Conservation (phyloP, 257 asterid genomes). For the Paraleonurus japonicus region DNA sequence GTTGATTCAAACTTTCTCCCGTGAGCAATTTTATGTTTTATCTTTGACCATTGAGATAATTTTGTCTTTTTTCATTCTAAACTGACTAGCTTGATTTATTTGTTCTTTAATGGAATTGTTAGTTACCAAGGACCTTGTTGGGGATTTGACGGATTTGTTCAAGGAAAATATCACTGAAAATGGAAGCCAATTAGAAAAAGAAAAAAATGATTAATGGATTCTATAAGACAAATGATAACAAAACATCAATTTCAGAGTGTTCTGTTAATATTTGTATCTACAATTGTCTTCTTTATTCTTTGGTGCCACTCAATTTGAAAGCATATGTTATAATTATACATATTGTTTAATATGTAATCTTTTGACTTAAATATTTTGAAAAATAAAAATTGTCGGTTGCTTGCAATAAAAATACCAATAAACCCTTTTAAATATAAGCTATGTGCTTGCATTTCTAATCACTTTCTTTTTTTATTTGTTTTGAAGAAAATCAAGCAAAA, state of each 20-base stretch:
- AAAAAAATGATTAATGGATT: not conserved
- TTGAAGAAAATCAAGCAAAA: slow-evolving; percentile 8
- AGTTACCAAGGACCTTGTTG: not conserved
- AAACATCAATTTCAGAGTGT: not conserved
- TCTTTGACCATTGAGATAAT: not conserved
- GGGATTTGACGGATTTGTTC: not conserved
- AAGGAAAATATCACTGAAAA: not conserved
- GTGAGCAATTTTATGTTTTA: slow-evolving; percentile 46
- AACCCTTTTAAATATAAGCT: not conserved
- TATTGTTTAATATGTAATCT: not conserved
- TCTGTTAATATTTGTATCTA: too few species aligned
- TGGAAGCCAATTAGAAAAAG: not conserved
- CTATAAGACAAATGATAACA: not conserved
- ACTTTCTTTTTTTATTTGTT: not conserved
- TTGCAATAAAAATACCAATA: not conserved
- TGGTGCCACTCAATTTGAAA: not conserved
- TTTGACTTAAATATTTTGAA: not conserved
- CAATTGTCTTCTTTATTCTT: too few species aligned
- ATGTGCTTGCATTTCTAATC: not conserved
- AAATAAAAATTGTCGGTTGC: not conserved
- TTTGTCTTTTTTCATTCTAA: not conserved
- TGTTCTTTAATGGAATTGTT: not conserved
- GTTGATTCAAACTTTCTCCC: slow-evolving; percentile 89
- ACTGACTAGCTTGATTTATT: not conserved
- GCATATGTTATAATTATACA: not conserved